Base-by-base conservation (phyloP, 805 yeast species). In the Zygoascus ofunaensis region DNA sequence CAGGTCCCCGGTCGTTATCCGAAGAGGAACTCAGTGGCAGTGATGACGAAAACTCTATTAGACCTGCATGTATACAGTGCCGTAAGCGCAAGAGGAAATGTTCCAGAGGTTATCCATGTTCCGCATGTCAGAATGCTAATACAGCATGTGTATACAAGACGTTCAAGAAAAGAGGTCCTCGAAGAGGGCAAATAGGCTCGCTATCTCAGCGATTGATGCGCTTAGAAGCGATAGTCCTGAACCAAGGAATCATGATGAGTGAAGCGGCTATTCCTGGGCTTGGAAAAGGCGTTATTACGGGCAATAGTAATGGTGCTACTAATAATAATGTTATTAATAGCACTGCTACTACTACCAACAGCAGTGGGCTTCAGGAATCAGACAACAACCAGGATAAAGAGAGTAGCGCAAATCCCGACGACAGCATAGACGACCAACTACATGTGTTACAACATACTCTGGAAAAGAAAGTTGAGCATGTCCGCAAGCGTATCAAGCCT, bases 51-150 rank as follows among this genome's bases (percentile, higher is more conserved):
- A 34, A 40, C 36, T 32, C 37, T 32, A 8, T 15, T 14, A n/a
- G 44, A 35, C 40, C 26, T 22, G 50, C 50, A 8, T 48, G 51
- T 24, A 19, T 40, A 5, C 28, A 42, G 10, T 48, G 51, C 33
- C 39, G 51, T 5, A 37, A 21, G 20, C 42, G 37, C 34, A 48
- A 48, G 33, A 42, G 47, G 37, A 46, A 46, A 20, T 48, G 51
- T 20, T 39, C 49, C 8, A 42, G 47, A 30, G 48, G 46, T 8
- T 21, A 42, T 15, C 51, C 51, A 26, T 48, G 51, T 21, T 17
- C 24, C n/a, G 23, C 34, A 3, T 48, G 51, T 32, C 32, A 30
- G 12, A 32, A 38, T 14, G 17, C 42, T 8, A 47, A 45, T 2
- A 22, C 45, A 14, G 17, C 24, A 26, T 47, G 50, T 42, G 17